Conservation (phyloP, 805 yeast species). For the Schwanniomyces sp. region DNA sequence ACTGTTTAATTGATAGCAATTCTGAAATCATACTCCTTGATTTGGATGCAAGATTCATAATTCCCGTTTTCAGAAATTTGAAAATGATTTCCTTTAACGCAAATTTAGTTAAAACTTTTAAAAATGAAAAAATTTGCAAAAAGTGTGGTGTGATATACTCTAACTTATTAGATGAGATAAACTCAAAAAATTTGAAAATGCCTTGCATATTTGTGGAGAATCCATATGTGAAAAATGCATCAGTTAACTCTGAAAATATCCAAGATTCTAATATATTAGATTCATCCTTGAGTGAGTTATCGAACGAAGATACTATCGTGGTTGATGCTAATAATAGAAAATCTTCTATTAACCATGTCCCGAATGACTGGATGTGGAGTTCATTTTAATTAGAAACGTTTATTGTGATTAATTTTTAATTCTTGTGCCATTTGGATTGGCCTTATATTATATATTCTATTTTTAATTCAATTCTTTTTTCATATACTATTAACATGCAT, state of each 20-base stretch:
- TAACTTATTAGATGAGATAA: conserved; percentile 10
- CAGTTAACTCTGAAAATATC: background rate
- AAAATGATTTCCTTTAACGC: conserved; percentile 1
- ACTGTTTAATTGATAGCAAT: conserved; percentile 16
- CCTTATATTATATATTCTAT: background rate
- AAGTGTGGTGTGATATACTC: conserved; percentile 28
- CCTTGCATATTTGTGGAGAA: conserved; percentile 31
- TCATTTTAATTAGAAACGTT: conserved; percentile 31
- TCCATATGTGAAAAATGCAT: conserved; percentile 20
- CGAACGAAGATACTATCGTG: conserved; percentile 2
- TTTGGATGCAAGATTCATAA: conserved; percentile 29
- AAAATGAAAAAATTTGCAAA: conserved; percentile 31
- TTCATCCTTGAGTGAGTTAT: background rate
- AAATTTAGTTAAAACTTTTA: conserved; percentile 11
- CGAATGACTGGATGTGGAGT: conserved; percentile 55
- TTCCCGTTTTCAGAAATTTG: conserved; percentile 33
- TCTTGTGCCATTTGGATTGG: background rate
- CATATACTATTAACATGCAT: background rate
- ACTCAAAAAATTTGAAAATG: conserved; percentile 5
- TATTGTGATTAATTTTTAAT: background rate
- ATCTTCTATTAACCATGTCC: conserved; percentile 16
- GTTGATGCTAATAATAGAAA: conserved; percentile 5
- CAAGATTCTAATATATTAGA: background rate
- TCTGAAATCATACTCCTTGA: conserved; percentile 19
- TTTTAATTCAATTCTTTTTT: background rate